Percentiles rank a stretch among this genome's conserved stretches.
phyloP scores from a whole-genome alignment of 2,329 filamentous ascomycete species.

The Amauroascus verrucosus region DNA sequence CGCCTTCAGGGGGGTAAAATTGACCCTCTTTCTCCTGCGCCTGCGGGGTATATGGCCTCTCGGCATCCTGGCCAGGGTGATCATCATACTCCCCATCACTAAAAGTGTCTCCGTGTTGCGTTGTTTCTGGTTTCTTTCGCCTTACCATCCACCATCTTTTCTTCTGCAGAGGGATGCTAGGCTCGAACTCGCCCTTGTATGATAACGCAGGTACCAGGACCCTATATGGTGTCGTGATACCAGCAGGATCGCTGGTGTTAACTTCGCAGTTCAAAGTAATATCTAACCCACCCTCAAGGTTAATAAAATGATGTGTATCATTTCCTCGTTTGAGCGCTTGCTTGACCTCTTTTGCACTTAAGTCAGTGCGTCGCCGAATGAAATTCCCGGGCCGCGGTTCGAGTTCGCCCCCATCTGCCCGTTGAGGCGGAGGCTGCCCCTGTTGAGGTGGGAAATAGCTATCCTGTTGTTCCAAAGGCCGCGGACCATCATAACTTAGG shows the following conservation, averaged over 20 bases:
- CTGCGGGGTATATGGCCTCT: conserved; percentile 5
- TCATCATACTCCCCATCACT: conserved; percentile 10
- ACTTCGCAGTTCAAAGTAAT: conserved; percentile 85
- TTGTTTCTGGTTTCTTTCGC: conserved; percentile 18
- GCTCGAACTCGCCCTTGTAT: conserved; percentile 38
- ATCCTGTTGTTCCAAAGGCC: conserved; percentile 24
- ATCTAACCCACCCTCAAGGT: conserved; percentile 75
- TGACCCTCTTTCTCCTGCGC: conserved; percentile 6
- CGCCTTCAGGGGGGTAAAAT: conserved; percentile 8
- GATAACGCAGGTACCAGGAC: conserved; percentile 69
- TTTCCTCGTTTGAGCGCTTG: conserved; percentile 45
- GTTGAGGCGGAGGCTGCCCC: conserved; percentile 10
- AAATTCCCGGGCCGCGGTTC: conserved; percentile 40
- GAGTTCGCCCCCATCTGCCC: conserved; percentile 11
- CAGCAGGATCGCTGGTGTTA: conserved; percentile 71
- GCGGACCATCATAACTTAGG: conserved; percentile 29
- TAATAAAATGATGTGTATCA: conserved; percentile 49
- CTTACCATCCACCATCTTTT: conserved; percentile 31
- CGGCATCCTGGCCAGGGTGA: conserved; percentile 6
- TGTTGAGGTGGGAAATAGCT: conserved; percentile 25
- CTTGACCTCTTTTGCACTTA: conserved; percentile 53
- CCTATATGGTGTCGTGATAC: conserved; percentile 78
- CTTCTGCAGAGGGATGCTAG: conserved; percentile 26
- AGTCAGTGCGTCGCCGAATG: conserved; percentile 59
- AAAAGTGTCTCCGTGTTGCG: conserved; percentile 1